Evolutionary conservation across 2,329 filamentous ascomycete species (phyloP).

Genomic region (Verticillium zaregamsianum): DNA sequence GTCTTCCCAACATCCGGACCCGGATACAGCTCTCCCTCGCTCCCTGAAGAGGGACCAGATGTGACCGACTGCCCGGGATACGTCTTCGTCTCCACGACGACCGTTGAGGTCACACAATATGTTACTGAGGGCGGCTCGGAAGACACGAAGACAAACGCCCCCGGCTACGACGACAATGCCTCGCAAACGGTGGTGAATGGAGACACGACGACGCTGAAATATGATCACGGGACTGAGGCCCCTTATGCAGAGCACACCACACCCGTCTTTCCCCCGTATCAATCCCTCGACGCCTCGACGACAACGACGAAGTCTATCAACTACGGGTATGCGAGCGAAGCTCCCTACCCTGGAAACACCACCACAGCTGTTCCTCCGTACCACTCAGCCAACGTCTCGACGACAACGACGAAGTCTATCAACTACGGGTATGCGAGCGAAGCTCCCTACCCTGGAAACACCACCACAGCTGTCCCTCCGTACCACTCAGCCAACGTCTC

Average conservation of each 20-base stretch:
- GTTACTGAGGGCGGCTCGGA: conserved; percentile 22
- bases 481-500: not conserved
- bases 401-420: not conserved
- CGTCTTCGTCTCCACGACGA: conserved; percentile 23
- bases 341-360: not conserved
- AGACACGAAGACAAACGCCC: not conserved
- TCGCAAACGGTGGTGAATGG: not conserved
- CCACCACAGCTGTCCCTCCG: not conserved
- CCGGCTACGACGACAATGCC: not conserved
- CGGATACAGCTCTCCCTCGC: not conserved
- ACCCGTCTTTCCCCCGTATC: not conserved
- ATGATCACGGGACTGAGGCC: conserved; percentile 1
- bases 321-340: not conserved
- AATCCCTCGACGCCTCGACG: not conserved
- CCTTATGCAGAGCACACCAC: conserved; percentile 5
- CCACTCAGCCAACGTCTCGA: not conserved
- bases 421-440: not conserved
- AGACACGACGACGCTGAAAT: not conserved
- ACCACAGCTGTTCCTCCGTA: not conserved
- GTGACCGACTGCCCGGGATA: not conserved
- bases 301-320: not conserved
- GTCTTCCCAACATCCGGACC: not conserved
- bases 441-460: not conserved
- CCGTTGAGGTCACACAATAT: conserved; percentile 25
- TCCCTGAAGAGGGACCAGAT: not conserved